A percentile compares a stretch with the other conserved stretches of the same genome.
These are phyloP conservation scores for Fusarium sulawesiense DNA, from an alignment of 2,329 filamentous ascomycete species.

Conservation along the genomic window DNA sequence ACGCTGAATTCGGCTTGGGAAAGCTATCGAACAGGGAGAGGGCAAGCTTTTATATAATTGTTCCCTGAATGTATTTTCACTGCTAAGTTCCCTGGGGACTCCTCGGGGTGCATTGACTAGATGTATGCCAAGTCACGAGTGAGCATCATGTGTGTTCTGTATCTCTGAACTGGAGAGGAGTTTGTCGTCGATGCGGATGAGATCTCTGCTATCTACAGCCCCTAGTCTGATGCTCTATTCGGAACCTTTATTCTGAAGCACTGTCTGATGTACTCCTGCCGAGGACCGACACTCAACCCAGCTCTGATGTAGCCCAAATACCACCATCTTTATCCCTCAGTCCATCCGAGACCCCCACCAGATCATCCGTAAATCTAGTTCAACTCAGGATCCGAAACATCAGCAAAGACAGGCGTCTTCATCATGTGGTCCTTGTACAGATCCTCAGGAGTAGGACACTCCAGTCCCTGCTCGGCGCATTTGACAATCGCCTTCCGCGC, in stretches of 20 bases:
- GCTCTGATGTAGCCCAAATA: no score
- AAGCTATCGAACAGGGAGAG: not conserved
- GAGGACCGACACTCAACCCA: not conserved
- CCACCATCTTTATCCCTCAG: fast-evolving
- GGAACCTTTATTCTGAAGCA: not conserved
- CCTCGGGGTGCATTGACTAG: not conserved
- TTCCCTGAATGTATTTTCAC: not conserved
- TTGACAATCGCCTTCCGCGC: not conserved
- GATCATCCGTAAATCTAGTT: not conserved
- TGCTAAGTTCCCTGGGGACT: not conserved
- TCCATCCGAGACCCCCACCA: fast-evolving
- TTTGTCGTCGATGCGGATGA: not conserved
- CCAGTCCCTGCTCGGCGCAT: not conserved
- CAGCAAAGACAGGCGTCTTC: not conserved
- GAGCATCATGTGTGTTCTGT: not conserved
- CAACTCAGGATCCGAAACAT: conserved; percentile 1
- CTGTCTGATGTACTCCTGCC: no score
- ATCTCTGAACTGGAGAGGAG: not conserved
- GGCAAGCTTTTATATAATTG: not conserved
- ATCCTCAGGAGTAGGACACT: not conserved
- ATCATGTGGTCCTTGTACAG: not conserved
- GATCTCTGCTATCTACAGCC: fast-evolving
- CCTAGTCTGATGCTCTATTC: not conserved
- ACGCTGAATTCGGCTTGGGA: not conserved
- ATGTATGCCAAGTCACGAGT: not conserved